Evolutionary conservation across 352 stramenopile species (phyloP).

Genomic region (Pythium folliculosum): DNA sequence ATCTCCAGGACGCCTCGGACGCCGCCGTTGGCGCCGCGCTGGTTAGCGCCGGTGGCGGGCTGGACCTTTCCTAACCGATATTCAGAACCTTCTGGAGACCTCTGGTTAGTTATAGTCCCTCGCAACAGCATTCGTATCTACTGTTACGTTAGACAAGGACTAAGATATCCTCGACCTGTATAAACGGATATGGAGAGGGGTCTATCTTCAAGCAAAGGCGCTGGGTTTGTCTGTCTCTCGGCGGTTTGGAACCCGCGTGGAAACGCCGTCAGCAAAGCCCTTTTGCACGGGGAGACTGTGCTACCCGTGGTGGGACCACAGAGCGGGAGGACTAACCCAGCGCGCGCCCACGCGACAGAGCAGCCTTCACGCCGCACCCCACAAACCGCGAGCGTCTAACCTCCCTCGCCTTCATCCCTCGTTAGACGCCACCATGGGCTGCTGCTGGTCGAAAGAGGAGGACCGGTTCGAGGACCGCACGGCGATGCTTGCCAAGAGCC

Average conservation of each 20-base stretch:
- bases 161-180: background rate
- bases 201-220: conserved; percentile 15
- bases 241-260: background rate
- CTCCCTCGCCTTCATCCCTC: background rate
- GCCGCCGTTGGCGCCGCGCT: conserved; percentile 61
- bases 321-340: background rate
- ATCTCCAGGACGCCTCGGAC: conserved; percentile 51
- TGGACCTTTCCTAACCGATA: conserved; percentile 8
- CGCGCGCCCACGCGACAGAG: no score
- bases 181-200: background rate
- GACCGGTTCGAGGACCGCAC: conserved; percentile 59
- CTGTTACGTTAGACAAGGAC: background rate
- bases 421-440: conserved; percentile 45
- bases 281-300: no score
- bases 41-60: conserved; percentile 19
- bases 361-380: background rate
- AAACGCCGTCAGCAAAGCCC: background rate
- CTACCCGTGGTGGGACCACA: no score
- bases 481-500: conserved; percentile 53
- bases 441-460: conserved; percentile 68
- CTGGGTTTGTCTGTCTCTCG: conserved; percentile 8
- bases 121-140: background rate
- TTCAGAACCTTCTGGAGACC: conserved; percentile 1
- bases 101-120: no score
- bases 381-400: background rate